phyloP scores from a whole-genome alignment of 495 filamentous ascomycete genomes.

The Neurospora sp. region DNA sequence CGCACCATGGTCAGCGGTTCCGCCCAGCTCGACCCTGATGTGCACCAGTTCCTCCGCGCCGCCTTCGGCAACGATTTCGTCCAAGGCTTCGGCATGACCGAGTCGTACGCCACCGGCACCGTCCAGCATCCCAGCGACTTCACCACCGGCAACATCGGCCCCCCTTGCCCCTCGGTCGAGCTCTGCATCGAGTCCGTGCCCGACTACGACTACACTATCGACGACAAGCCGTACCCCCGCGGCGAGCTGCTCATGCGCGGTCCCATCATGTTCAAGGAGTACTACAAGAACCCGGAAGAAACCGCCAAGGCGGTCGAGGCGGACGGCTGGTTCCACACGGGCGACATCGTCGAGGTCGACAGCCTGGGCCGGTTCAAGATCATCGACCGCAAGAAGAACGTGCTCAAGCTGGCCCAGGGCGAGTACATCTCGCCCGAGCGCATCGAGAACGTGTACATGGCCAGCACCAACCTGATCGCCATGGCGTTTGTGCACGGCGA shows the following conservation, averaged over 20 bases:
- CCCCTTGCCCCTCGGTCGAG: slow-evolving; percentile 55
- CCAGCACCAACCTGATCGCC: slow-evolving; percentile 62
- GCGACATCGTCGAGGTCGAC: slow-evolving; percentile 81
- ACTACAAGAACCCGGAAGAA: slow-evolving; percentile 81
- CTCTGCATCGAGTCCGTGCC: slow-evolving; percentile 77
- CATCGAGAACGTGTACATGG: slow-evolving; percentile 87
- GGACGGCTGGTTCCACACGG: slow-evolving; percentile 96
- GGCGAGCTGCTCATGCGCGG: slow-evolving; percentile 85
- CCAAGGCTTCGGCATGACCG: slow-evolving; percentile 92
- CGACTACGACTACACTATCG: slow-evolving; percentile 87
- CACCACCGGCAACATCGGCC: slow-evolving; percentile 72
- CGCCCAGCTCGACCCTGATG: slow-evolving; percentile 77
- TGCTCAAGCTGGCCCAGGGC: slow-evolving; percentile 93
- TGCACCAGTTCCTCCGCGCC: slow-evolving; percentile 82
- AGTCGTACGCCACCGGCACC: slow-evolving; percentile 75
- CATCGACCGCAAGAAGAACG: slow-evolving; percentile 95
- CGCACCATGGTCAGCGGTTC: slow-evolving; percentile 76
- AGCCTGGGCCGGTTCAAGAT: slow-evolving; percentile 79
- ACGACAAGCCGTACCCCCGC: slow-evolving; percentile 86
- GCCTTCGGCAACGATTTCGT: slow-evolving; percentile 68
- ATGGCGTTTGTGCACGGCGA: slow-evolving; percentile 91
- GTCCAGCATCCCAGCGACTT: slow-evolving; percentile 62
- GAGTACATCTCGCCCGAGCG: slow-evolving; percentile 98
- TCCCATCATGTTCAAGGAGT: slow-evolving; percentile 66
- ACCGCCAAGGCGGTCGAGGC: slow-evolving; percentile 70